Evolutionary conservation across 2,329 filamentous ascomycete species (phyloP).

Genomic region (Didymella sp.): DNA sequence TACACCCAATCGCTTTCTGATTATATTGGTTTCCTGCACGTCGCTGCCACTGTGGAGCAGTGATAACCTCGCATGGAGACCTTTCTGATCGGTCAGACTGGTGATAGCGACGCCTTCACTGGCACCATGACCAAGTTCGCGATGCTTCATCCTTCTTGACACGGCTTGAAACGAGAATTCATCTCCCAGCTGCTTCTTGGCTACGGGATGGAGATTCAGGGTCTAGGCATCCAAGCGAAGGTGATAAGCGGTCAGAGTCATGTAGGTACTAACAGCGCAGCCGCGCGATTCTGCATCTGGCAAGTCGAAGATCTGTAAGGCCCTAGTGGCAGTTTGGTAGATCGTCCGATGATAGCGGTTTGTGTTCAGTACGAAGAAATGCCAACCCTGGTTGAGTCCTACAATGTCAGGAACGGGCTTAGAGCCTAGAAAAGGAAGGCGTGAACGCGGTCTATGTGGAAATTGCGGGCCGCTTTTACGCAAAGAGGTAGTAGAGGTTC

Average conservation of each 20-base stretch:
- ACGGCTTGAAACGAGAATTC: neutral
- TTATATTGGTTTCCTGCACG: neutral
- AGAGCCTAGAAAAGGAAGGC: slow-evolving; percentile 11
- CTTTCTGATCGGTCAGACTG: neutral
- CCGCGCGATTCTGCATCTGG: neutral
- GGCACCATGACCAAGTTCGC: neutral
- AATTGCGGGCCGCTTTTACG: slow-evolving; percentile 5
- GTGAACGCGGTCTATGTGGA: neutral
- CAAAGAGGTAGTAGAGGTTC: neutral
- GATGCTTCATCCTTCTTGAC: neutral
- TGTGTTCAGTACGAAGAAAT: slow-evolving; percentile 2
- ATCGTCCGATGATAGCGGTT: slow-evolving; percentile 8
- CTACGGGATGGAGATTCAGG: neutral
- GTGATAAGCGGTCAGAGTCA: neutral
- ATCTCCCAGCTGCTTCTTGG: neutral
- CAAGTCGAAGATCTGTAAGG: neutral
- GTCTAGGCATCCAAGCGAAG: neutral
- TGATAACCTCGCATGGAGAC: slow-evolving; percentile 2
- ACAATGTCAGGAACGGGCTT: neutral
- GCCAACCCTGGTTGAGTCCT: slow-evolving; percentile 1
- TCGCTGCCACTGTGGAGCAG: neutral
- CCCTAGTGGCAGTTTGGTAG: slow-evolving; percentile 10
- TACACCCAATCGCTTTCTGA: slow-evolving; percentile 4
- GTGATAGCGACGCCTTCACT: neutral
- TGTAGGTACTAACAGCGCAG: neutral